These are phyloP conservation scores for Aureobasidium sp. DNA, from an alignment of 2,329 filamentous ascomycete genomes.

Conservation along the genomic window DNA sequence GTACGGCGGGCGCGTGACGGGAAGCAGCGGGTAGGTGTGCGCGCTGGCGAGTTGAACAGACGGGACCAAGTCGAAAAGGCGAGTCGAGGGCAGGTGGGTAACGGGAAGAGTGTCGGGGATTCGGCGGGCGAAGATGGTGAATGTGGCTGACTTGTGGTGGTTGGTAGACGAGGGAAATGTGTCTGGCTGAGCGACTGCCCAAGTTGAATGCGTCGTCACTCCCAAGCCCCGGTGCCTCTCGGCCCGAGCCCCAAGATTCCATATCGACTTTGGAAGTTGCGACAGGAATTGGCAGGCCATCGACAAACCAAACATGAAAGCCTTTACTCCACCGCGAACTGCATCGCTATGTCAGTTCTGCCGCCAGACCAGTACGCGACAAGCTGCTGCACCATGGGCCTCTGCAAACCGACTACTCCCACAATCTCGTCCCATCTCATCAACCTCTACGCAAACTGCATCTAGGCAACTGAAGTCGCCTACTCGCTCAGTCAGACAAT, in stretches of 20 bases:
- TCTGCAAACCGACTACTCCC: not conserved
- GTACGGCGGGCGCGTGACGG: not conserved
- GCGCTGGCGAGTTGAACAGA: not conserved
- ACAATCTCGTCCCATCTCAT: not conserved
- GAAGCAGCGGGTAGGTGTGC: not conserved
- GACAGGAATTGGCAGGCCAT: not conserved
- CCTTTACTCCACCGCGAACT: not conserved
- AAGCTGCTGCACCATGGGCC: not conserved
- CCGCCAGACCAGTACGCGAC: not conserved
- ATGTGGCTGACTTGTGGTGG: not conserved
- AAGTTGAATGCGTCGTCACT: not conserved
- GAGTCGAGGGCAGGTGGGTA: not conserved
- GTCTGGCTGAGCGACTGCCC: not conserved
- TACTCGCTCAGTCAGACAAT: not conserved
- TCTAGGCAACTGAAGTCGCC: not conserved
- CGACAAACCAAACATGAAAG: conserved; percentile 2
- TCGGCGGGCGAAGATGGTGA: no score
- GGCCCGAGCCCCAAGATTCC: not conserved
- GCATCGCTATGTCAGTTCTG: not conserved
- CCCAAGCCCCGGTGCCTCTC: not conserved
- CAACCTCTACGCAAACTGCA: not conserved
- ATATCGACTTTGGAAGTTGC: not conserved
- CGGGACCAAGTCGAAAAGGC: not conserved
- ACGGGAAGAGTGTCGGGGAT: not conserved
- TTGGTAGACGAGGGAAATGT: not conserved